Base-by-base conservation (phyloP, 2,329 filamentous ascomycete genomes). In the Ilyonectria mors-panacis region DNA sequence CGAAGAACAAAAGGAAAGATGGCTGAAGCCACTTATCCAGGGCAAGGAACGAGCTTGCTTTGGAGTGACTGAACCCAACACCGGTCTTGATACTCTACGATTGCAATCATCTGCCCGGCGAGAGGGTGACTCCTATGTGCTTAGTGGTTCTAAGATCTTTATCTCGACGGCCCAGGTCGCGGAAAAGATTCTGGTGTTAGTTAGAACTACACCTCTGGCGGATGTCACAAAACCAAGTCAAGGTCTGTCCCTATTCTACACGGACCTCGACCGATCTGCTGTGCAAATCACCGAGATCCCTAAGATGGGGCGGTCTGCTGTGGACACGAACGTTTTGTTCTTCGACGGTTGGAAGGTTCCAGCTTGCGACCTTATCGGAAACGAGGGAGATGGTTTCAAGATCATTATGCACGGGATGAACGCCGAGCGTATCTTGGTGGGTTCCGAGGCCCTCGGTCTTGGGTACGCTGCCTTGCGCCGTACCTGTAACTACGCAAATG, bases 61-160 rank as follows among this genome's bases (percentile, higher is more conserved):
- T 23, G 67, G 60, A 4, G 67, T 69, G 3, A 69, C 93, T n/a
- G 93, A 95, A 78, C 93, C 93, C 0, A 91, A 94, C 70, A 91
- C 92, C 0, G 64, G 65, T 4, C 44, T 69, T n/a, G 65, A 70
- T 26, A 67, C 67, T 10, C 33, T 67, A 2, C 54, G 62, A 4
- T 48, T 67, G 2, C 61, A 65, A 47, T 67, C 67, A 2, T 44
- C 28, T 6, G 65, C 67, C 1, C 10, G 13, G 1, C 23, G 58
- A 7, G 6, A 65, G 2, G 50, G 61, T 0, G 58, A 65, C 13
- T 8, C 26, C 48, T 70, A 70, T 26, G 13, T 30, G 1, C 48
- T 70, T 17, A 67, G 39, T 2, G 67, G 65, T 6, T 67, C 60
- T 17, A 69, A 69, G 55, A 44, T 67, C 1, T 67, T 55, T 26